Evolutionary conservation across 2,329 filamentous ascomycete genomes (phyloP), one percentile per base, ranked within the genome.

Genomic region (Penicillium expansum): DNA sequence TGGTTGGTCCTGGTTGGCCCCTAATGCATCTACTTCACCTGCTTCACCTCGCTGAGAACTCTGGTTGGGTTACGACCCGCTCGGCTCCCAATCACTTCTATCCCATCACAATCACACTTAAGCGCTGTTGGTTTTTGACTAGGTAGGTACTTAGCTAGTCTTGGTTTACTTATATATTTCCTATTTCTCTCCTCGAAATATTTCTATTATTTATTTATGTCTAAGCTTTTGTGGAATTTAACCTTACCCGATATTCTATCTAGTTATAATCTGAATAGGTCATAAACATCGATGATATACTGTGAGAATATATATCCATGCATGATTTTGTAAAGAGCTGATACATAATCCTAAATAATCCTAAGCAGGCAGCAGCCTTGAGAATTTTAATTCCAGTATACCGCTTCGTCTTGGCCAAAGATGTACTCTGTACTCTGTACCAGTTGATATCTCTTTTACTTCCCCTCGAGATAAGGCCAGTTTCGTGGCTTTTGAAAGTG

Each of bases 1-100:
- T 43, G 24, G 49, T 57, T 38, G 35, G 35, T 14, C 27, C 27
- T 38, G 9, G 35, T 55, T 47, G 51, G 51, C 48, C 56, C 52
- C 64, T 65, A 67, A 61, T 67, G 63, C 64, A 67, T 57, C 59
- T 58, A 29, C 55, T 67, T 67, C 64, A 65, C 64, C 61, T 61
- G 33, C 55, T 67, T 67, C 64, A 66, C 64, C 61, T 61, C 33
- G 47, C 42, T 22, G 18, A 24, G 42, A 8, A 29, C 30, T 50
- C 52, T 67, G 62, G 60, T 67, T 67, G 64, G 64, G n/a, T 32
- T 44, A 38, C 29, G 47, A 58, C 59, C 60, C 62, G 60, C 64
- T 57, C 63, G 60, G 60, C 55, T 55, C 52, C 53, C 52, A 51
- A 53, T 52, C 63, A 54, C 37, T 43, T 52, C 57, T 59, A 10